Base-by-base conservation (phyloP, 1,284 basidiomycete genomes). In the Puccinia brachypodii region DNA sequence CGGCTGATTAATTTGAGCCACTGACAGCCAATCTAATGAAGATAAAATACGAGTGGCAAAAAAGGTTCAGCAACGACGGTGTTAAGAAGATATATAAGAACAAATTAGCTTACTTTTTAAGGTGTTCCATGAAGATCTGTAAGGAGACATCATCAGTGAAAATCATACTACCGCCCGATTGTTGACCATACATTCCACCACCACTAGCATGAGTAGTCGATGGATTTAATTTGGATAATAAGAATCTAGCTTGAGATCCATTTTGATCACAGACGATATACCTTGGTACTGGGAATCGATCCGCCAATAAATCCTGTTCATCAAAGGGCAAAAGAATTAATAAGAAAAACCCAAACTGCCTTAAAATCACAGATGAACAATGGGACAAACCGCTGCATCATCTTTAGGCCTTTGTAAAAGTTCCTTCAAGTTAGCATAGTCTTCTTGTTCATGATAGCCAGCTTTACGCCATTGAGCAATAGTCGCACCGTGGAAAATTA, bases 391-490 rank as follows among this genome's bases (percentile, higher is more conserved):
- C 81, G 87, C 86, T 14, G 90, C 90, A 90, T 90, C 90, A 69
- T 85, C 87, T 69, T 89, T 91, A 0, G 97, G 97, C 22, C 91
- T 89, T 85, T 95, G 94, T 53, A 99, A 90, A 81, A 98, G 88
- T 88, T 98, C 95, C 86, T 95, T 95, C 88, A 99, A 95, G 88
- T 98, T 98, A 87, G 98, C 97, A 85, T 99, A 98, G 47, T 95
- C 96, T 86, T 98, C 96, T 88, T 98, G 96, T 11, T 99, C 96
- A 86, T 99, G 97, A 86, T 99, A 99, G 8, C 96, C 95, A n/a
- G 95, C 94, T 88, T 99, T 98, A 81, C 96, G 91, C 97, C 97
- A 99, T 87, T 96, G 93, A 0, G 96, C 95, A 77, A 99, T 91
- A 22, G 95, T 95, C 87, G 96, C 95, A 40, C 97, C 97, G 87